Evolutionary conservation across 371 early-diverging fungal genomes (phyloP).

Genomic region (Actinomortierella wolfii): DNA sequence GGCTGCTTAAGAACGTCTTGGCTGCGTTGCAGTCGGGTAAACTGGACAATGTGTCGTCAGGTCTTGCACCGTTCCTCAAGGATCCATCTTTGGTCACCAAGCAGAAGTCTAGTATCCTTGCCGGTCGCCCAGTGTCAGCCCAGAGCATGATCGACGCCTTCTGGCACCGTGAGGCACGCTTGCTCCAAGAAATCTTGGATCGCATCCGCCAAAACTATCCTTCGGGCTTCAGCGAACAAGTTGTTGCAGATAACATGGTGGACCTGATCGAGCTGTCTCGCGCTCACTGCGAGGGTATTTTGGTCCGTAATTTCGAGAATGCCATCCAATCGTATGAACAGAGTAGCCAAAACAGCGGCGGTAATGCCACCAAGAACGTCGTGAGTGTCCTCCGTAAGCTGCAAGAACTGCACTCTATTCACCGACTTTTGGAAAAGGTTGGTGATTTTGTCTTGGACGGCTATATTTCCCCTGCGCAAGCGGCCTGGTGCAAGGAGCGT

Average conservation of each 20-base stretch:
- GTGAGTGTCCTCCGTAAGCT: constrained; percentile 32
- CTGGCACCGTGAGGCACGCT: constrained; percentile 46
- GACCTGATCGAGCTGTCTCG: constrained; percentile 62
- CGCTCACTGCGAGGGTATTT: constrained; percentile 72
- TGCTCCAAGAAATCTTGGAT: constrained; percentile 37
- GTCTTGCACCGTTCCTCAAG: constrained; percentile 22
- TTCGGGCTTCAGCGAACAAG: constrained; percentile 34
- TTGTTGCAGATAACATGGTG: constrained; percentile 39
- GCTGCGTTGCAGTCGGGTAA: constrained; percentile 27
- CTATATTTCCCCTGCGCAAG: constrained; percentile 27
- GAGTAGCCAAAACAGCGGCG: constrained; percentile 4
- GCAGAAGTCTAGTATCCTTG: constrained; percentile 22
- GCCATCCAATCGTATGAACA: constrained; percentile 50
- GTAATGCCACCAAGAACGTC: constrained; percentile 21
- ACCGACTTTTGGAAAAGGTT: constrained; percentile 30
- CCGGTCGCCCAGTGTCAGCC: constrained; percentile 21
- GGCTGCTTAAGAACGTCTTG: constrained; percentile 61
- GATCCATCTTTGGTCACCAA: constrained; percentile 8
- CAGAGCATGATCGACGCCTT: constrained; percentile 25
- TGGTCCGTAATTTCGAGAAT: constrained; percentile 65
- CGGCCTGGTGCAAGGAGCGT: constrained; percentile 38
- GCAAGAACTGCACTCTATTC: constrained; percentile 28
- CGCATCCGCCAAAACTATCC: constrained; percentile 22
- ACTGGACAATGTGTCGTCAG: constrained; percentile 21
- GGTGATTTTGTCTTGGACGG: constrained; percentile 42